Evolutionary conservation across 2,329 filamentous ascomycete species (phyloP).

Genomic region (Hypoxylon sp.): DNA sequence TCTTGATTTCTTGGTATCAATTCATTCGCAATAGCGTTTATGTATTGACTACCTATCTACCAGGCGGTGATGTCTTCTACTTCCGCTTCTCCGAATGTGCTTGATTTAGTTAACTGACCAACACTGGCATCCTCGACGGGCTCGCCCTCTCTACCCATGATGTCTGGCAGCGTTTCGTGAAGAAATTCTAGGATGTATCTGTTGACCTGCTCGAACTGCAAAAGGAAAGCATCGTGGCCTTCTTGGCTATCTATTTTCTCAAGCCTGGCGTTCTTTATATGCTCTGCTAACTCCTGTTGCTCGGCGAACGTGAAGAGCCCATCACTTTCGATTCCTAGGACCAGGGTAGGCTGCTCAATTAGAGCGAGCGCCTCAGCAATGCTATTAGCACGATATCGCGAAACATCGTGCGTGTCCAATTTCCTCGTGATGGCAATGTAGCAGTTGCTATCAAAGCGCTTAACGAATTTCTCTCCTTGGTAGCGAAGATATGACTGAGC

Average conservation of each 20-base stretch:
- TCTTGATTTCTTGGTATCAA: neutral
- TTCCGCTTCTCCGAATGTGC: slow-evolving; percentile 94
- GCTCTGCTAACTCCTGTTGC: slow-evolving; percentile 89
- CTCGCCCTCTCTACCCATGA: slow-evolving; percentile 77
- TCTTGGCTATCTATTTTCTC: slow-evolving; percentile 94
- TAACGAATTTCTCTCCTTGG: slow-evolving; percentile 96
- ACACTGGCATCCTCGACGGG: slow-evolving; percentile 62
- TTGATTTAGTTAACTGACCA: slow-evolving; percentile 81
- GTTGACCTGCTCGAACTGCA: slow-evolving; percentile 99
- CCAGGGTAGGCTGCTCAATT: slow-evolving; percentile 89
- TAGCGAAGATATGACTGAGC: slow-evolving; percentile 98
- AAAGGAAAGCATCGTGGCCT: slow-evolving; percentile 94
- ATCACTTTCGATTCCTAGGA: slow-evolving; percentile 94
- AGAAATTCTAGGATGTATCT: slow-evolving; percentile 86
- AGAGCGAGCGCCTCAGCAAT: slow-evolving; percentile 81
- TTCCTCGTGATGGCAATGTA: slow-evolving; percentile 99
- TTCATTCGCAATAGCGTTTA: slow-evolving; percentile 4
- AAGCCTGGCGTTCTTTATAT: slow-evolving; percentile 81
- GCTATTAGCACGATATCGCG: slow-evolving; percentile 76
- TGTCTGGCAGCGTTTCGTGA: slow-evolving; percentile 84
- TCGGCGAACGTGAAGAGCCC: slow-evolving; percentile 97
- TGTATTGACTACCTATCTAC: slow-evolving; percentile 62
- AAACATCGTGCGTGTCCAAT: slow-evolving; percentile 96
- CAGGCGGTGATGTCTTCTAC: slow-evolving; percentile 96
- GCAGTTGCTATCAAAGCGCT: slow-evolving; percentile 97